phyloP scores from a whole-genome alignment of 306 rosid species.

The Senna siamea region DNA sequence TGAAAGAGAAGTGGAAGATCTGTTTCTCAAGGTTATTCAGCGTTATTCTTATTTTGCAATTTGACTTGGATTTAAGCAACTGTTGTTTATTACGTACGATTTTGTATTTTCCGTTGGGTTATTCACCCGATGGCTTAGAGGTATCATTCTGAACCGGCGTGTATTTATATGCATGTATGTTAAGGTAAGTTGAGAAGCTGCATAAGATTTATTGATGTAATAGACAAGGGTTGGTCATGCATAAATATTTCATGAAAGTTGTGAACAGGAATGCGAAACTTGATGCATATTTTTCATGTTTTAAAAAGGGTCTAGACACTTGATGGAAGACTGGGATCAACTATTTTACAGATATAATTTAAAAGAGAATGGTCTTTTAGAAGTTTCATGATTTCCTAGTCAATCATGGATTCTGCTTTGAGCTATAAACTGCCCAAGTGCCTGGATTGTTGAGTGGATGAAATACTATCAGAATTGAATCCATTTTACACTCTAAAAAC shows the following conservation, averaged over 20 bases:
- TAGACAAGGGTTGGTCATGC: background rate
- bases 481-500: background rate
- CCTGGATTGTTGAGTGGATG: background rate
- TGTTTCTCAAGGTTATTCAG: slow-evolving; percentile 76
- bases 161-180: background rate
- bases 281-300: background rate
- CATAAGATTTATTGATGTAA: background rate
- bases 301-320: background rate
- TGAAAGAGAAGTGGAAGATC: slow-evolving; percentile 97
- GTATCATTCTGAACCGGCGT: background rate
- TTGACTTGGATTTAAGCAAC: background rate
- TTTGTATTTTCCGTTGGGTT: background rate
- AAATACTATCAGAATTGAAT: background rate
- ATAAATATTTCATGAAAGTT: background rate
- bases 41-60: slow-evolving; percentile 1
- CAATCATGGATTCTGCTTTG: background rate
- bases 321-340: background rate
- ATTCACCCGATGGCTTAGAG: background rate
- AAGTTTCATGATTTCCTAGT: background rate
- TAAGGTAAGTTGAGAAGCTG: background rate
- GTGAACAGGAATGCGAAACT: background rate
- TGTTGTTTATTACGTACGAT: background rate
- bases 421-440: background rate
- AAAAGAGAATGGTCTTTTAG: background rate
- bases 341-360: background rate